These are phyloP conservation scores for Phytophthora pluvialis DNA, from an alignment of 352 stramenopile genomes.

Conservation along the genomic window DNA sequence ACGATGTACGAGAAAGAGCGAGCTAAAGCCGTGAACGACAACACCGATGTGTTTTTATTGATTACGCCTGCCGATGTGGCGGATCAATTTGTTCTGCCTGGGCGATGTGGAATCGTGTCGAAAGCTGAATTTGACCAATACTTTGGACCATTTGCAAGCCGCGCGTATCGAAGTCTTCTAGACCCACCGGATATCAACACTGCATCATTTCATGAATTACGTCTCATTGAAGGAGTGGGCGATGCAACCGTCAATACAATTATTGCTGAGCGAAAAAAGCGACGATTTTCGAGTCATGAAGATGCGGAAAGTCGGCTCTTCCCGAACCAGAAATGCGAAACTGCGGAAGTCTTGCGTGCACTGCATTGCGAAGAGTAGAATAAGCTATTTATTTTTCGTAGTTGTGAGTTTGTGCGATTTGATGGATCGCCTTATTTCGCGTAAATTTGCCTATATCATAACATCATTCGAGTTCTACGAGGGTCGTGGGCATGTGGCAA, in stretches of 20 bases:
- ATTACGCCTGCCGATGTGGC: slow-evolving; percentile 8
- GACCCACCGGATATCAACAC: slow-evolving; percentile 15
- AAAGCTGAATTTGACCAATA: slow-evolving; percentile 16
- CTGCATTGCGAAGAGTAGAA: slow-evolving; percentile 8
- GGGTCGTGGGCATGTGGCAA: too few relatives aligned
- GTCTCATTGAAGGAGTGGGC: not conserved
- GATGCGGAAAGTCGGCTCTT: slow-evolving; percentile 1
- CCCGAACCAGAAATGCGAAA: slow-evolving; percentile 2
- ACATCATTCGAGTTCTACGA: too few relatives aligned
- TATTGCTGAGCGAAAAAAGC: slow-evolving; percentile 5
- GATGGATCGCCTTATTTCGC: too few relatives aligned
- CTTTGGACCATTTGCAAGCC: slow-evolving; percentile 22
- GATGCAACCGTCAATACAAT: not conserved
- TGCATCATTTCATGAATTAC: slow-evolving; percentile 7
- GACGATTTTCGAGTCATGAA: slow-evolving; percentile 8
- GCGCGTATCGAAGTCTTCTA: slow-evolving; percentile 16
- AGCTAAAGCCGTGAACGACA: slow-evolving; percentile 1
- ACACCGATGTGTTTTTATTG: slow-evolving; percentile 13
- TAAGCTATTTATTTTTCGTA: not conserved
- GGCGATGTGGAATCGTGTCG: slow-evolving; percentile 19
- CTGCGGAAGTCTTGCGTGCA: not conserved
- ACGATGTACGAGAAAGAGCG: not conserved
- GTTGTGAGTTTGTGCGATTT: too few relatives aligned
- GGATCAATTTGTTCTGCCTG: slow-evolving; percentile 6
- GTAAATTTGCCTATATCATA: too few relatives aligned